Base-by-base conservation (phyloP, 345 rosid genomes). In the Erucastrum elatum region DNA sequence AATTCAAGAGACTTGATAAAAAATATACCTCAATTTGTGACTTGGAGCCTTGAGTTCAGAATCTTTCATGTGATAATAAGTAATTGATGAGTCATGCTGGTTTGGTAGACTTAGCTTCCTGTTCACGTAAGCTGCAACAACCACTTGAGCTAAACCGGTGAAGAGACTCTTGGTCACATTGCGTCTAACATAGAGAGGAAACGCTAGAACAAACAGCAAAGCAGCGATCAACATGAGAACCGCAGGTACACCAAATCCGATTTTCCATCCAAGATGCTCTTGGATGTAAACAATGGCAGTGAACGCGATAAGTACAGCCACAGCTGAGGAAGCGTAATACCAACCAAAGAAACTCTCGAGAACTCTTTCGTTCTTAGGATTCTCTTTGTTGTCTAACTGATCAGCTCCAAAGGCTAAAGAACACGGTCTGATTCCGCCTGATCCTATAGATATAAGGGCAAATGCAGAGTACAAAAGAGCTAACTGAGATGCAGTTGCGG, bases 341-440 rank as follows among this genome's bases (percentile, higher is more conserved):
- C 93, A 89, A 66, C 89, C 87, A 72, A 89, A 89, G 86, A 81
- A 89, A 64, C 90, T 86, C 83, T 89, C 90, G 0, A 89, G 75
- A 60, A 84, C 71, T 82, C 88, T 79, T 41, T 84, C 79, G n/a
- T 87, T 86, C 44, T 84, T 84, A 4, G 88, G 88, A 37, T 88
- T 85, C 56, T 78, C 85, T 68, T 74, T 84, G 72, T 83, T 84
- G 79, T 83, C 86, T 73, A 90, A 66, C 68, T 90, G 91, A 62
- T 87, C 90, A 55, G 93, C 95, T 46, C 93, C 93, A 81, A 88
- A 90, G 41, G 95, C 95, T 61, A 90, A 55, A 6, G 91, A 90
- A 72, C 91, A 89, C 0, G 96, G 93, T 77, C 91, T 87, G 65
- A 91, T 77, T 31, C 93, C 96, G 13, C 96, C 96, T 27, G 96